Base-by-base conservation (phyloP, 108 stramenopile genomes). In the Skeletonema costatum region DNA sequence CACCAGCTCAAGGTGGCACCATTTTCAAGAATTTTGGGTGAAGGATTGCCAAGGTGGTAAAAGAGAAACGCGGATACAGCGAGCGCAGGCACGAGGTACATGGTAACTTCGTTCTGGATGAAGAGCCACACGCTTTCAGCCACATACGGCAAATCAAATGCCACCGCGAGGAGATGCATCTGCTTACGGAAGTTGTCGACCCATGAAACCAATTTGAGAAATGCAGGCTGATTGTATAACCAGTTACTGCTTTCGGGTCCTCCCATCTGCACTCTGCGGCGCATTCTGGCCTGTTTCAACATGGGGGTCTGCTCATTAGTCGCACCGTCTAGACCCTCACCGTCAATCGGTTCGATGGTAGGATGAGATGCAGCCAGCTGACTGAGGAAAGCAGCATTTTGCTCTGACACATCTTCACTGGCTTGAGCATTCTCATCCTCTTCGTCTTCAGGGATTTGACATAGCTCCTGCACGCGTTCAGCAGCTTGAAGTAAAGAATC, bases 31-130 rank as follows among this genome's bases (percentile, higher is more conserved):
- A 92, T 85, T 4, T 82, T 70, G 19, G 89, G 65, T 21, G 66
- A 36, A n/a, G 94, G 94, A 85, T 95, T 95, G 21, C 84, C 84
- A n/a, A 85, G 53, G 8, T 80, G 36, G 50, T 90, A 88, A 61
- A 71, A 91, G 2, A 83, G 60, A 21, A 90, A 62, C 44, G 76
- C 75, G 1, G 76, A 48, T 21, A 77, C 17, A 35, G 76, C 60
- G 41, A 77, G 46, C 0, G 68, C 68, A 70, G 76, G 76, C 8
- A 77, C 32, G 9, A 77, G 21, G 17, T 50, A 56, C 56, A 70
- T 60, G 29, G 76, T 48, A 14, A 77, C 35, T 32, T 77, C 30
- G 44, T 76, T 76, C 13, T 63, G 68, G 35, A 69, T 42, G n/a
- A 33, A 51, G 10, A 5, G 1, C 68, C 76, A 70, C 2, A 64